phyloP scores from a whole-genome alignment of 2,329 filamentous ascomycete species.

The Pestalotiopsis sp. region DNA sequence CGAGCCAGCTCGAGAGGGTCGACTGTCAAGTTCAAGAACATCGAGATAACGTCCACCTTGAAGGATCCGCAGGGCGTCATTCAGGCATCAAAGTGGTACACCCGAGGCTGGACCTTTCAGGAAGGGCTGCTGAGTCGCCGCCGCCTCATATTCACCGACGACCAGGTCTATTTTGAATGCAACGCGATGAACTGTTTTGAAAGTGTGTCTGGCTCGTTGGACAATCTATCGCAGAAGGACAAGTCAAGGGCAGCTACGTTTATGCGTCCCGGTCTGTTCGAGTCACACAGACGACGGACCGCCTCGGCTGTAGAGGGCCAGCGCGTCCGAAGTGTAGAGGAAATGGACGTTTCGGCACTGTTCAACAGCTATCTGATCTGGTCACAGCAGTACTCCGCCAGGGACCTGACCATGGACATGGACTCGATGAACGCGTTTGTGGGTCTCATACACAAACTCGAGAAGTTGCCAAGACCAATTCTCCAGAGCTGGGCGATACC shows the following conservation, averaged over 20 bases:
- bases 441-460: neutral
- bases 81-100: conserved; percentile 18
- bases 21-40: neutral
- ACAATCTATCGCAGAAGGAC: neutral
- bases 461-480: neutral
- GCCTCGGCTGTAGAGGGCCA: neutral
- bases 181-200: conserved; percentile 11
- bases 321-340: neutral
- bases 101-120: conserved; percentile 19
- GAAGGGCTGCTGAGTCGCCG: conserved; percentile 13
- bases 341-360: neutral
- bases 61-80: conserved; percentile 5
- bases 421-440: neutral
- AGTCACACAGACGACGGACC: neutral
- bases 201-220: neutral
- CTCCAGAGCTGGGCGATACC: neutral
- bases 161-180: conserved; percentile 19
- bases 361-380: neutral
- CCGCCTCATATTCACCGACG: conserved; percentile 15
- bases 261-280: neutral
- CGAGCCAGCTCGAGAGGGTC: neutral
- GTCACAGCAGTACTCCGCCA: neutral
- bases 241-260: neutral
- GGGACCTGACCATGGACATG: neutral
- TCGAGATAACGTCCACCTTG: neutral